A percentile compares a stretch with the other conserved stretches of the same genome.
phyloP scores from a whole-genome alignment of 75 land plant species.

The Pinus tabuliformis region DNA sequence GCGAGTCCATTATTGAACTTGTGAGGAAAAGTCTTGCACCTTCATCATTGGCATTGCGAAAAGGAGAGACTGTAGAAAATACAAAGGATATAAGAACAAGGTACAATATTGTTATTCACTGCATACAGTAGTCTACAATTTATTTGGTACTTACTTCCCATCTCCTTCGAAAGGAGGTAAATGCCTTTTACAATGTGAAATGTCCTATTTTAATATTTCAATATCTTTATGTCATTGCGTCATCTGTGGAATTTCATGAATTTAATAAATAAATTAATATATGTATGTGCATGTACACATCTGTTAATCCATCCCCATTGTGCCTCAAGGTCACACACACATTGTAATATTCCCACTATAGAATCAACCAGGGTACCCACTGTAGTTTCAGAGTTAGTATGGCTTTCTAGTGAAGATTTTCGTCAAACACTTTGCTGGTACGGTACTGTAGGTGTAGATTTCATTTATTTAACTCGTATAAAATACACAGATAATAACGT shows the following conservation, averaged over 20 bases:
- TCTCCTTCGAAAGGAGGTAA: neutral
- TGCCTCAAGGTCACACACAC: too few relatives aligned
- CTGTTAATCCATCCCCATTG: too few relatives aligned
- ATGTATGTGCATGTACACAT: too few relatives aligned
- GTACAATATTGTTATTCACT: conserved; percentile 28
- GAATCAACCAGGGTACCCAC: too few relatives aligned
- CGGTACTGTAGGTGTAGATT: too few relatives aligned
- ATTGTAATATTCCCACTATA: too few relatives aligned
- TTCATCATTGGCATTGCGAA: conserved; percentile 79
- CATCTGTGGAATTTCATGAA: neutral
- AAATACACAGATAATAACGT: too few relatives aligned
- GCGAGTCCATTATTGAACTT: conserved; percentile 58
- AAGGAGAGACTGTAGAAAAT: conserved; percentile 81
- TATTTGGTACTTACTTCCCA: neutral
- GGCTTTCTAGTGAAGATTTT: too few relatives aligned
- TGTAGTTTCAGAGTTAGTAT: too few relatives aligned
- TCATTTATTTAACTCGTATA: too few relatives aligned
- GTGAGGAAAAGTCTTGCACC: conserved; percentile 69
- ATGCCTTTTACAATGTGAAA: neutral
- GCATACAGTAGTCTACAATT: neutral
- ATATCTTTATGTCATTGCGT: neutral
- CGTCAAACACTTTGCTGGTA: too few relatives aligned
- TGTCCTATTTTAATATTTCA: neutral
- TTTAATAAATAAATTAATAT: neutral
- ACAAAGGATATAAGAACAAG: conserved; percentile 93